phyloP scores from a whole-genome alignment of 106 monocot genomes.

The Narthecium ossifragum region DNA sequence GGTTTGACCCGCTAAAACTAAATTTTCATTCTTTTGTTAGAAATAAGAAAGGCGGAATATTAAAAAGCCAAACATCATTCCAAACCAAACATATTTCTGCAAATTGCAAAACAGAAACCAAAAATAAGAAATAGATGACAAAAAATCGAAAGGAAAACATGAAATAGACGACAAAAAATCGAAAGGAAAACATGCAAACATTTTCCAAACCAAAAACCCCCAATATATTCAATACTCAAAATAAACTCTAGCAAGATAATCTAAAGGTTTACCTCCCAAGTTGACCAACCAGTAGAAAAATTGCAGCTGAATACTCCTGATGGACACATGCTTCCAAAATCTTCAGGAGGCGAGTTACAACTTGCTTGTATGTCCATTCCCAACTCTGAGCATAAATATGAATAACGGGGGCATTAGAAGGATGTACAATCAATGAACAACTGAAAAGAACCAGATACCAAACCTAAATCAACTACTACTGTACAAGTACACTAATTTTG shows the following conservation, averaged over 20 bases:
- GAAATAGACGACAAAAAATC: no score
- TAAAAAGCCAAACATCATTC: no score
- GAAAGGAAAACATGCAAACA: no score
- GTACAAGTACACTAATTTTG: no score
- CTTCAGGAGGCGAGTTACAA: slow-evolving; percentile 33
- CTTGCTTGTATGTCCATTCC: slow-evolving; percentile 38
- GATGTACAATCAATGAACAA: background rate
- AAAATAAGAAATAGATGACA: no score
- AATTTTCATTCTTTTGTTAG: no score
- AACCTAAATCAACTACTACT: no score
- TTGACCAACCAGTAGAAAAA: slow-evolving; percentile 55
- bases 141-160: no score
- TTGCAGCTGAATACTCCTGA: slow-evolving; percentile 31
- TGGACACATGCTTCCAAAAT: slow-evolving; percentile 39
- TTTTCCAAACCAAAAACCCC: background rate
- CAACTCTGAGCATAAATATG: slow-evolving; percentile 37
- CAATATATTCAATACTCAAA: background rate
- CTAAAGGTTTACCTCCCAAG: slow-evolving; percentile 45
- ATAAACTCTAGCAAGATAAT: background rate
- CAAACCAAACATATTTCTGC: no score
- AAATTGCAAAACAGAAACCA: no score
- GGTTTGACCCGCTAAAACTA: no score
- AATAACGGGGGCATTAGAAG: background rate
- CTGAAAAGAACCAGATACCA: background rate
- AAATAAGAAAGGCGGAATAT: no score